Percentiles rank a stretch among this genome's conserved stretches.
These are phyloP conservation scores for Hymenoscyphus repandus DNA, from an alignment of 2,329 filamentous ascomycete genomes.

Conservation along the genomic window DNA sequence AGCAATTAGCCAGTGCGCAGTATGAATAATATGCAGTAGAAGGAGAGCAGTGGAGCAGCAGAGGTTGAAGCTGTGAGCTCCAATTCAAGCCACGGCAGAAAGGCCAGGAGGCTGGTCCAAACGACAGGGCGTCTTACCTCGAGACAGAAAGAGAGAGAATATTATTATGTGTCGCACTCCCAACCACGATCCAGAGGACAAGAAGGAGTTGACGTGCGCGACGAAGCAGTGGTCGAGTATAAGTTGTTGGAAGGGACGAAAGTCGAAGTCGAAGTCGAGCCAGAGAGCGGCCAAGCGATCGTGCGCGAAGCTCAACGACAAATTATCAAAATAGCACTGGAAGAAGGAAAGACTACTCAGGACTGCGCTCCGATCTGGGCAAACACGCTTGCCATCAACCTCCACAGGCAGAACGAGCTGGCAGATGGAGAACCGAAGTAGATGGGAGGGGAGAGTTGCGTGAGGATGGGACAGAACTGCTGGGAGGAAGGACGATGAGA, in stretches of 20 bases:
- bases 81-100: slow-evolving; percentile 14
- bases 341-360: slow-evolving; percentile 24
- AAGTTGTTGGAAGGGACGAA: slow-evolving; percentile 4
- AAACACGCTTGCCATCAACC: slow-evolving; percentile 27
- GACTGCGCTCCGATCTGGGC: slow-evolving; percentile 13
- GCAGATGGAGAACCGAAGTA: slow-evolving; percentile 4
- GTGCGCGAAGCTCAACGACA: slow-evolving; percentile 22
- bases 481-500: not conserved
- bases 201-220: slow-evolving; percentile 10
- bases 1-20: slow-evolving; percentile 21
- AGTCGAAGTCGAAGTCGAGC: not conserved
- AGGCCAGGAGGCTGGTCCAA: slow-evolving; percentile 25
- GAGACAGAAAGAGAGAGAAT: slow-evolving; percentile 15
- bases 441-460: slow-evolving; percentile 3
- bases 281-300: slow-evolving; percentile 19
- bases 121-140: slow-evolving; percentile 25
- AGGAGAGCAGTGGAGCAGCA: slow-evolving; percentile 3
- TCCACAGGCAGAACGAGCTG: slow-evolving; percentile 8
- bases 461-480: no score
- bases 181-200: not conserved
- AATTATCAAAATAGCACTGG: slow-evolving; percentile 20
- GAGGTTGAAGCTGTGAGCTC: slow-evolving; percentile 20
- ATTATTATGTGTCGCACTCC: not conserved
- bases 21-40: not conserved
- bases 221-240: slow-evolving; percentile 7